A percentile compares a stretch with the other conserved stretches of the same genome.
These are phyloP conservation scores for Euphorbia tirucalli DNA, from an alignment of 345 rosid genomes.

Conservation along the genomic window DNA sequence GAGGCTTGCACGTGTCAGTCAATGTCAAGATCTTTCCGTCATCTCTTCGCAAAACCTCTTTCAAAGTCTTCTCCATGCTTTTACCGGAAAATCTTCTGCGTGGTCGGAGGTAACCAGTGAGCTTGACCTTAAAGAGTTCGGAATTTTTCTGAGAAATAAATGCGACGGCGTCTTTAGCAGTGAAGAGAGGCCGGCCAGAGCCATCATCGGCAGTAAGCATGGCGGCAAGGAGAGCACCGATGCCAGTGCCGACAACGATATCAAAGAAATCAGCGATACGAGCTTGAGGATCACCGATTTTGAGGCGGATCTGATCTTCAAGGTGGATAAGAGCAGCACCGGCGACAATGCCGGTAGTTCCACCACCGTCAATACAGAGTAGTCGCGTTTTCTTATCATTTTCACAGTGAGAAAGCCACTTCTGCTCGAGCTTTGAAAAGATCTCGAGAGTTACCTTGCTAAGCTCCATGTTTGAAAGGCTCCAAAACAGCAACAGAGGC, in stretches of 20 bases:
- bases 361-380: conserved; percentile 91
- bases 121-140: conserved; percentile 48
- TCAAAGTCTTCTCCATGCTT: conserved; percentile 68
- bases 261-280: conserved; percentile 84
- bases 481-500: neutral
- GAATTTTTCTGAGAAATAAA: conserved; percentile 43
- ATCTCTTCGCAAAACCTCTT: conserved; percentile 53
- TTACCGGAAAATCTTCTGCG: conserved; percentile 51
- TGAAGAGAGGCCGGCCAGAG: conserved; percentile 67
- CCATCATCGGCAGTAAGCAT: conserved; percentile 69
- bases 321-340: conserved; percentile 67
- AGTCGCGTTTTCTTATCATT: conserved; percentile 56
- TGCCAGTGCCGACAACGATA: conserved; percentile 80
- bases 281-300: conserved; percentile 60
- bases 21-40: conserved; percentile 66
- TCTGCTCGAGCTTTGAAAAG: conserved; percentile 81
- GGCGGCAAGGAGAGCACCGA: conserved; percentile 78
- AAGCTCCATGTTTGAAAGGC: conserved; percentile 55
- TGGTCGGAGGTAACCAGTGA: conserved; percentile 46
- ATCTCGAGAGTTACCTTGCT: conserved; percentile 90
- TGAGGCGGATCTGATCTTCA: conserved; percentile 86
- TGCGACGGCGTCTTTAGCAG: conserved; percentile 68
- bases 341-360: conserved; percentile 65
- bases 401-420: conserved; percentile 90
- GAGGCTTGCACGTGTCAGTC: conserved; percentile 90